Evolutionary conservation across 495 filamentous ascomycete species (phyloP).

Genomic region (Corynascus novoguineensis): DNA sequence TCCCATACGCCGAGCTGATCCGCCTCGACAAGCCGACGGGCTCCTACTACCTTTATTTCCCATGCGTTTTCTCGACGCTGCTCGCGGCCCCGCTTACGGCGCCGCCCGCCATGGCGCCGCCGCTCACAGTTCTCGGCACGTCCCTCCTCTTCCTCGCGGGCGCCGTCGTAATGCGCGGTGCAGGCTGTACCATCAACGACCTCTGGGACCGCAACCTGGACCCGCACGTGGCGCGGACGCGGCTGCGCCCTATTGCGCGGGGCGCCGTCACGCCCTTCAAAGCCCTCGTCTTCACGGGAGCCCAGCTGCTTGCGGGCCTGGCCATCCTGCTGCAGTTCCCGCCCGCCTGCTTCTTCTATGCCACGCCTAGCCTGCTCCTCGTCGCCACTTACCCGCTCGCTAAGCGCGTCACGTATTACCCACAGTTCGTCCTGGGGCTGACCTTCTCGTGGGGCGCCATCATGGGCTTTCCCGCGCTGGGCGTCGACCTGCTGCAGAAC

Average conservation of each 20-base stretch:
- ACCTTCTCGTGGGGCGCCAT: constrained; percentile 97
- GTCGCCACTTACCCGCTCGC: constrained; percentile 85
- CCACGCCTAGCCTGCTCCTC: constrained; percentile 73
- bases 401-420: constrained; percentile 91
- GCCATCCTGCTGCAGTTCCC: constrained; percentile 84
- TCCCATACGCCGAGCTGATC: constrained; percentile 91
- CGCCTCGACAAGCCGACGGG: constrained; percentile 92
- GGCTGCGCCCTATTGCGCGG: constrained; percentile 82
- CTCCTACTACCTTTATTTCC: constrained; percentile 93
- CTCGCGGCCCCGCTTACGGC: constrained; percentile 59
- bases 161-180: constrained; percentile 91
- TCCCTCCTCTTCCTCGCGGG: constrained; percentile 76
- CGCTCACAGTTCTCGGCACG: constrained; percentile 55
- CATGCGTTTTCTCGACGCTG: constrained; percentile 86
- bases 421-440: constrained; percentile 83
- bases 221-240: constrained; percentile 80
- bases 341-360: constrained; percentile 75
- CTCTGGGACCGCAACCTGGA: constrained; percentile 94
- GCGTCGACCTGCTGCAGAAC: constrained; percentile 70
- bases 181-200: constrained; percentile 97
- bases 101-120: constrained; percentile 52
- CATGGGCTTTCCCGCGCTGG: constrained; percentile 92
- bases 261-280: constrained; percentile 69
- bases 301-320: constrained; percentile 74
- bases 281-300: constrained; percentile 76